These are phyloP conservation scores for Serendipita sp. DNA, from an alignment of 768 basidiomycete genomes.

Conservation along the genomic window DNA sequence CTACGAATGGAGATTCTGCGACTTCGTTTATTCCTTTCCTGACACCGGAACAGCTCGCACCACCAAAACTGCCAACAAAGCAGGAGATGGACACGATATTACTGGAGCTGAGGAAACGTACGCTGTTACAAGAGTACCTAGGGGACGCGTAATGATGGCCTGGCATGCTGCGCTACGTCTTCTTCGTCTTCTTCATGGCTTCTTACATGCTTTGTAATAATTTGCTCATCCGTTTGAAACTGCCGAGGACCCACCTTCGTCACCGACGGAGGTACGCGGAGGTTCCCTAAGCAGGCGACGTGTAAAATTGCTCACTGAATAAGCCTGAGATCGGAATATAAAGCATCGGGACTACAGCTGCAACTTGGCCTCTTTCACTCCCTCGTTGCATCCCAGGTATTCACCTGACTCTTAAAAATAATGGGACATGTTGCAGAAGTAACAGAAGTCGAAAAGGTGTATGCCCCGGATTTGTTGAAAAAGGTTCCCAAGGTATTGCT, in stretches of 20 bases:
- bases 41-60: constrained; percentile 51
- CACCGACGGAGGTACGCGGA: too few relatives aligned
- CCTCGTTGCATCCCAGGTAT: background rate
- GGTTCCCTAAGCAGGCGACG: too few relatives aligned
- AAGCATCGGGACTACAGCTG: too few relatives aligned
- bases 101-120: constrained; percentile 62
- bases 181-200: too few relatives aligned
- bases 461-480: background rate
- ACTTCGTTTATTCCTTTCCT: constrained; percentile 62
- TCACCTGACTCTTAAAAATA: background rate
- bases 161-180: too few relatives aligned
- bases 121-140: constrained; percentile 65
- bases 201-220: too few relatives aligned
- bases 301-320: too few relatives aligned
- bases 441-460: background rate
- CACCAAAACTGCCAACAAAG: constrained; percentile 58
- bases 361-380: background rate
- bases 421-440: background rate
- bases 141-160: constrained; percentile 22
- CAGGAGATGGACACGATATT: constrained; percentile 69
- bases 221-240: too few relatives aligned
- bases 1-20: constrained; percentile 25
- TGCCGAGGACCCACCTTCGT: too few relatives aligned
- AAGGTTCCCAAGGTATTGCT: background rate
- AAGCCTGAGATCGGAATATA: too few relatives aligned